Evolutionary conservation across 169 alveolate genomes (phyloP).

Genomic region (Plasmodium blacklocki): DNA sequence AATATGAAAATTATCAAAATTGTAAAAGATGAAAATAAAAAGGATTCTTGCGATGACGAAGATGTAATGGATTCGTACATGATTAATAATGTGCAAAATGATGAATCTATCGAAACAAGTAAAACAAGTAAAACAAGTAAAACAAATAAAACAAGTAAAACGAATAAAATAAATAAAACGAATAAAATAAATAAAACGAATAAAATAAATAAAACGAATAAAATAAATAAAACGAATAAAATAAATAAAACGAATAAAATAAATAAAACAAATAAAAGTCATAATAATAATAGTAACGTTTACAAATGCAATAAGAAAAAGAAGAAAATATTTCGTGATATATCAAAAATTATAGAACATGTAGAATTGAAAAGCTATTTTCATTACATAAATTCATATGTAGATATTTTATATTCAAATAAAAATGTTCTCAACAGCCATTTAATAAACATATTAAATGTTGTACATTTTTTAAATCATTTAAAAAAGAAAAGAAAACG

Average conservation of each 20-base stretch:
- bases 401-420: conserved; percentile 75
- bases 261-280: not conserved
- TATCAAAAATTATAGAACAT: conserved; percentile 6
- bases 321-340: conserved; percentile 5
- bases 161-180: not conserved
- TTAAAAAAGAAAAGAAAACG: conserved; percentile 61
- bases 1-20: not conserved
- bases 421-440: conserved; percentile 48
- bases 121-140: not conserved
- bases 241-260: not conserved
- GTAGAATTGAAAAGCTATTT: conserved; percentile 74
- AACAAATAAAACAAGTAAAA: not conserved
- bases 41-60: not conserved
- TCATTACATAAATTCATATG: conserved; percentile 76
- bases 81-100: not conserved
- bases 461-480: conserved; percentile 35
- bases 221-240: not conserved
- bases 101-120: not conserved
- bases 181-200: not conserved
- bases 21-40: not conserved
- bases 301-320: not conserved
- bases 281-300: not conserved
- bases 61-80: not conserved
- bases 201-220: not conserved
- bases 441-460: conserved; percentile 43